Conservation (phyloP, 1,284 basidiomycete genomes). For the Naganishia liquefaciens region DNA sequence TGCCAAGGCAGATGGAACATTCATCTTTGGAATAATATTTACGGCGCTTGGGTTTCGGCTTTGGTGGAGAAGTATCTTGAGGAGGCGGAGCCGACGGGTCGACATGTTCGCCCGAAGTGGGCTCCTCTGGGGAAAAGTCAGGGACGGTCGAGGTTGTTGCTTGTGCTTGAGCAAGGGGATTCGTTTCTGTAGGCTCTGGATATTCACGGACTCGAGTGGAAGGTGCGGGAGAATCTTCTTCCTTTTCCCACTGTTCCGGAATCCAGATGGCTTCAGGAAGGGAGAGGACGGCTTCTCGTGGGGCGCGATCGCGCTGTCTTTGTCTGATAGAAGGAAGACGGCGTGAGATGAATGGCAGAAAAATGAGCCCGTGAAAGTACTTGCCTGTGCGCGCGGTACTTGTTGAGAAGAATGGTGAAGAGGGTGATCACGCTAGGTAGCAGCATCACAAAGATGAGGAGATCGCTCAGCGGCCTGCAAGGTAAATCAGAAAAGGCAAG, state of each 20-base stretch:
- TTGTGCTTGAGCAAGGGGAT: neutral
- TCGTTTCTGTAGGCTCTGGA: neutral
- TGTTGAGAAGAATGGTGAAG: constrained; percentile 47
- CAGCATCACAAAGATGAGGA: constrained; percentile 50
- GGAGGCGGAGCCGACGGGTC: neutral
- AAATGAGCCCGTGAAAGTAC: constrained; percentile 21
- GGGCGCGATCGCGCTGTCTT: constrained; percentile 52
- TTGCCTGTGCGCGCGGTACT: constrained; percentile 48
- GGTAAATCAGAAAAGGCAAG: neutral
- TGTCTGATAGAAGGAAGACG: constrained; percentile 38
- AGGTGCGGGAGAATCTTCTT: constrained; percentile 39
- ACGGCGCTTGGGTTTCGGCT: constrained; percentile 30
- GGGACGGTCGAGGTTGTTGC: neutral
- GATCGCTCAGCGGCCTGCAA: constrained; percentile 46
- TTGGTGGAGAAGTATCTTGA: constrained; percentile 7
- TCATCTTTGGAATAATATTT: constrained; percentile 59
- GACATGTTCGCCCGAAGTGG: neutral
- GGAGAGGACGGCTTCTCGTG: constrained; percentile 50
- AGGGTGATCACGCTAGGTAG: constrained; percentile 51
- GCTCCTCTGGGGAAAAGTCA: constrained; percentile 4
- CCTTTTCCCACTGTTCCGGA: constrained; percentile 55
- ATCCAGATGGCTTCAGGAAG: constrained; percentile 53
- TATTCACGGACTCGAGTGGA: neutral
- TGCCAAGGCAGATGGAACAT: constrained; percentile 85
- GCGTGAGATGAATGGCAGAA: neutral